Conservation (phyloP, 2,329 filamentous ascomycete species). For the Fusarium clavum region DNA sequence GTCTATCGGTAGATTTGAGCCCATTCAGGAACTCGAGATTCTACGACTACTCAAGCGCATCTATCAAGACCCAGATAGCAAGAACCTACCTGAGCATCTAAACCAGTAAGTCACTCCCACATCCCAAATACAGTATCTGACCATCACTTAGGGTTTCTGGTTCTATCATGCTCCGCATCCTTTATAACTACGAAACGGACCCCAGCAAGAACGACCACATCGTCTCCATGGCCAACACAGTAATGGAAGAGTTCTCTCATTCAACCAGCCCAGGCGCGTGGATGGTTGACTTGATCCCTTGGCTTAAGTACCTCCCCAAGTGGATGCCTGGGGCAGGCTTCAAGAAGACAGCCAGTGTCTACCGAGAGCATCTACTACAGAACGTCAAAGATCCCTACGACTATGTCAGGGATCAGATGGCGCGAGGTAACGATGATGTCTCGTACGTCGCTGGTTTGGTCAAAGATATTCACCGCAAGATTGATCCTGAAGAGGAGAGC, state of each 20-base stretch:
- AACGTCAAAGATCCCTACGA: conserved; percentile 8
- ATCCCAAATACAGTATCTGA: accelerated
- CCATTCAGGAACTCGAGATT: conserved; percentile 3
- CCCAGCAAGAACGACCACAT: neutral
- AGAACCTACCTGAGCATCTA: neutral
- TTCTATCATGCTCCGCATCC: conserved; percentile 20
- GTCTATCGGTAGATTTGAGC: conserved; percentile 14
- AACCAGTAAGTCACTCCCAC: neutral
- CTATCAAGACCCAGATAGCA: neutral
- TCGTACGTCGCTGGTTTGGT: conserved; percentile 20
- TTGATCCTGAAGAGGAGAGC: conserved; percentile 10
- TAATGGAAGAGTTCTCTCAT: conserved; percentile 25
- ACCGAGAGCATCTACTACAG: neutral
- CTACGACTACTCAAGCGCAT: neutral
- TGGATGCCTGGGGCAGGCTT: conserved; percentile 16
- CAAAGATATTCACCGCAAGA: neutral
- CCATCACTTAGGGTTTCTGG: neutral
- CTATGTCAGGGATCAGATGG: neutral
- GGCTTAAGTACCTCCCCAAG: neutral
- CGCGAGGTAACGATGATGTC: neutral
- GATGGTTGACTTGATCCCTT: conserved; percentile 10
- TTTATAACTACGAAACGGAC: conserved; percentile 19
- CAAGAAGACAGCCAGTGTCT: conserved; percentile 7
- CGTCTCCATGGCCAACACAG: conserved; percentile 6
- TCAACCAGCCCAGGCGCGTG: conserved; percentile 17